Conservation (phyloP, 2,329 filamentous ascomycete genomes). For the Akanthomyces dipterigenus region DNA sequence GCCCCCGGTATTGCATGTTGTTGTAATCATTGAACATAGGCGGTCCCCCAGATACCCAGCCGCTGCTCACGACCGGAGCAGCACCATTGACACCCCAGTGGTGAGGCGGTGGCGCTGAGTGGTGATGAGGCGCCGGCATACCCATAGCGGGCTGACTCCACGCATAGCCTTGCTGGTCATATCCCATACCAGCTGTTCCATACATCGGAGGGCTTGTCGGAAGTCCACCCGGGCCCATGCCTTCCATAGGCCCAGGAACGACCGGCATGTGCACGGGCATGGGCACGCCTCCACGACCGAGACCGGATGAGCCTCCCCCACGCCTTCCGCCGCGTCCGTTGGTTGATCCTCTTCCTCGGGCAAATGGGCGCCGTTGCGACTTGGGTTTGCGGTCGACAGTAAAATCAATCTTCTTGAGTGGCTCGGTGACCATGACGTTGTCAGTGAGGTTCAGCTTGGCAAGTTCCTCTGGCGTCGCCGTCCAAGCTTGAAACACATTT, state of each 20-base stretch:
- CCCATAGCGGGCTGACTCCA: conserved; percentile 3
- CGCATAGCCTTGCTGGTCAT: background rate
- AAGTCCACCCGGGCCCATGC: background rate
- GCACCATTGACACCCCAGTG: background rate
- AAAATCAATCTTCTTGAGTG: conserved; percentile 60
- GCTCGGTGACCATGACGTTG: conserved; percentile 59
- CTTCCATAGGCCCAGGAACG: background rate
- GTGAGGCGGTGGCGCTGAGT: background rate
- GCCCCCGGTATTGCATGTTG: background rate
- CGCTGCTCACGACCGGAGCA: conserved; percentile 4
- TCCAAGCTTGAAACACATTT: conserved; percentile 66
- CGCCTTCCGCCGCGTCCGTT: conserved; percentile 11
- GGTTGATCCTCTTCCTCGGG: conserved; percentile 18
- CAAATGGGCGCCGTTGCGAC: conserved; percentile 17
- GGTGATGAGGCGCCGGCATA: background rate
- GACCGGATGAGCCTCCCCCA: conserved; percentile 15
- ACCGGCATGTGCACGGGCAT: background rate
- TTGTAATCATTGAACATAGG: conserved; percentile 4
- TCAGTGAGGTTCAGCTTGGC: conserved; percentile 48
- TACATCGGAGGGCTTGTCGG: conserved; percentile 6
- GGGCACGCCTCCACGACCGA: conserved; percentile 1
- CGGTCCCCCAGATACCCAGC: background rate
- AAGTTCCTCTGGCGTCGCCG: conserved; percentile 52
- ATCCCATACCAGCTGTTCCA: background rate
- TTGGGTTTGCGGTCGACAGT: conserved; percentile 45